Conservation (phyloP, 1,139 yeast genomes). For the Dujonia santamariae region DNA sequence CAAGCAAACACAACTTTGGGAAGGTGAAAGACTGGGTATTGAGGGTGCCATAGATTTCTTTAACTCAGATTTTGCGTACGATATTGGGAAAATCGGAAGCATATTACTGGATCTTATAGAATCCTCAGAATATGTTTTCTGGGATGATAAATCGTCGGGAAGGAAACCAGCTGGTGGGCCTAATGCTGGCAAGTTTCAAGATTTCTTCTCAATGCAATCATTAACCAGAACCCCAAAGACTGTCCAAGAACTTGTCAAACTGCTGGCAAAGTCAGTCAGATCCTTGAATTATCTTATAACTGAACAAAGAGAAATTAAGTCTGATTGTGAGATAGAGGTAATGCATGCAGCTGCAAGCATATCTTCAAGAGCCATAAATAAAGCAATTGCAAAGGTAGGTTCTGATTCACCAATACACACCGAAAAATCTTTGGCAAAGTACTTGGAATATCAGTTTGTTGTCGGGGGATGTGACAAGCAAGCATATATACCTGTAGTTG, state of each 20-base stretch:
- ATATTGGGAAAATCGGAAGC: conserved; percentile 38
- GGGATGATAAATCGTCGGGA: conserved; percentile 33
- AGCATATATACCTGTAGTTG: conserved; percentile 95
- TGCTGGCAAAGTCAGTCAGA: conserved; percentile 32
- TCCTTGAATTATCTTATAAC: conserved; percentile 52
- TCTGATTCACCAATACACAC: conserved; percentile 47
- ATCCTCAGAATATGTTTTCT: conserved; percentile 46
- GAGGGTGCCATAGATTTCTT: conserved; percentile 79
- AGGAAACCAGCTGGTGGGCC: conserved; percentile 1
- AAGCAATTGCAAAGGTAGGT: conserved; percentile 66
- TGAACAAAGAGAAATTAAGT: conserved; percentile 64
- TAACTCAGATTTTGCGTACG: conserved; percentile 77
- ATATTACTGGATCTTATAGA: conserved; percentile 46
- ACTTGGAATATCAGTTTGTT: conserved; percentile 76
- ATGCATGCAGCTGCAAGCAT: conserved; percentile 83
- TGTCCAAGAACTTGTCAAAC: conserved; percentile 19
- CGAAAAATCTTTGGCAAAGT: conserved; percentile 81
- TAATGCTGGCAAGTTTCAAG: conserved; percentile 8
- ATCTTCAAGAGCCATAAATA: conserved; percentile 79
- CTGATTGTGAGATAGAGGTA: conserved; percentile 68
- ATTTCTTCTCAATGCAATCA: conserved; percentile 10
- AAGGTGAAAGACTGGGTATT: conserved; percentile 86
- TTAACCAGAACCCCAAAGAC: conserved; percentile 13
- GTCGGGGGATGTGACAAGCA: conserved; percentile 85
- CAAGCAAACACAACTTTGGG: conserved; percentile 82